Evolutionary conservation across 2,329 filamentous ascomycete genomes (phyloP).

Genomic region (Pyrenophora seminiperda): DNA sequence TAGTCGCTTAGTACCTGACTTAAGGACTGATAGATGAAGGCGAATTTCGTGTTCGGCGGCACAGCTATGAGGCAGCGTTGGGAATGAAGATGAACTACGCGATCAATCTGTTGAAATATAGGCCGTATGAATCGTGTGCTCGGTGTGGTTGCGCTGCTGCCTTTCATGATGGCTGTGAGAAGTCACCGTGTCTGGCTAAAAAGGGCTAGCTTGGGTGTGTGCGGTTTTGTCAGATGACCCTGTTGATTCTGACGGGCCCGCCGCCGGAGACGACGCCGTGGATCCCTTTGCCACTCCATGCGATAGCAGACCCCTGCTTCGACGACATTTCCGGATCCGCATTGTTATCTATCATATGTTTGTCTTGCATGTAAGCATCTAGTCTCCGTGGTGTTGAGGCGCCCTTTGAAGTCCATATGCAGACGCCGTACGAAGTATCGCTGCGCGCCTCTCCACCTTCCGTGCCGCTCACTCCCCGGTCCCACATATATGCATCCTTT

Average conservation of each 20-base stretch:
- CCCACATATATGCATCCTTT: no score
- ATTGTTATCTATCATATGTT: no score
- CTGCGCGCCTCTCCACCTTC: no score
- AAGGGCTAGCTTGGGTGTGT: slow-evolving; percentile 19
- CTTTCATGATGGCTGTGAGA: slow-evolving; percentile 26
- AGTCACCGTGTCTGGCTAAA: slow-evolving; percentile 26
- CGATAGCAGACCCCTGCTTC: neutral
- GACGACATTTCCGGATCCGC: no score
- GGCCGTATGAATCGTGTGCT: slow-evolving; percentile 9
- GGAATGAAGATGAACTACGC: slow-evolving; percentile 8
- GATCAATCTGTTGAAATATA: neutral
- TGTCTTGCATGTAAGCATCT: no score
- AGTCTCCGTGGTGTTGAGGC: no score
- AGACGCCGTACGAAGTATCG: no score
- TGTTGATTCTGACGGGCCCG: slow-evolving; percentile 11
- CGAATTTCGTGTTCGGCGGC: slow-evolving; percentile 24
- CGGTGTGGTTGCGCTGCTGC: slow-evolving; percentile 20
- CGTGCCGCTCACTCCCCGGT: no score
- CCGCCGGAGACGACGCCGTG: slow-evolving; percentile 4
- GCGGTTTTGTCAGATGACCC: slow-evolving; percentile 31
- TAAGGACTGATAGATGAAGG: slow-evolving; percentile 31
- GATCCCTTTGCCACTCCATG: slow-evolving; percentile 3
- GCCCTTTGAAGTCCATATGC: no score
- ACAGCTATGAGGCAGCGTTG: slow-evolving; percentile 11
- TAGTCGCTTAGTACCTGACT: slow-evolving; percentile 24